Base-by-base conservation (phyloP, 1,139 yeast genomes). In the Pichia sp. region DNA sequence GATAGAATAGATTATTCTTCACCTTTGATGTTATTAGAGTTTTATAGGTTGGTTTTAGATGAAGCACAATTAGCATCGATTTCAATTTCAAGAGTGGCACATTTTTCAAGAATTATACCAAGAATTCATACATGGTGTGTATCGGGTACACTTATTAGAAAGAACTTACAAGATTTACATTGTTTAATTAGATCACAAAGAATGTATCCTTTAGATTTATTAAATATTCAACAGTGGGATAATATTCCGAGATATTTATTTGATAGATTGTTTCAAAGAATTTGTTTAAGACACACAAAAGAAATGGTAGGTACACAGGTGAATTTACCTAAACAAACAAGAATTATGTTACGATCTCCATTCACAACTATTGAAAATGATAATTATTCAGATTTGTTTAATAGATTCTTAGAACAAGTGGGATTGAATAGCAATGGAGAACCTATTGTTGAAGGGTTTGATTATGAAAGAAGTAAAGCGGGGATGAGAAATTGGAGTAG, bases 121-220 rank as follows among this genome's bases (percentile, higher is more conserved):
- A 67, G 96, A 40, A 74, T 77, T 40, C 96, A 91, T 63, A 78
- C 95, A 0, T 91, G 97, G 97, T 96, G 95, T 7, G 96, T 88
- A 1, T 84, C 95, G 0, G 98, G 98, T 6, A 91, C 98, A 0
- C 95, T 97, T 0, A 82, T 88, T 10, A 76, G 78, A 49, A 76
- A 75, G 49, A 69, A 74, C 35, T 63, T 85, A 44, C 64, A 66
- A 35, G 96, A 89, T 60, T 65, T 88, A 42, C 78, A 74, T 41
- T 82, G 95, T 0, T 69, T 87, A 7, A 59, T 88, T 29, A 70
- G 76, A 15, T 89, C 86, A 54, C 63, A 88, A 47, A 69, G 80
- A 46, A 61, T 76, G 23, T 69, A 69, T 37, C 97, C 97, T 0
- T 83, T 86, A 46, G 67, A 64, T 32, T 56, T 26, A 19, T 38